Conservation (phyloP, 148 eudicot species). For the Cornus florida region DNA sequence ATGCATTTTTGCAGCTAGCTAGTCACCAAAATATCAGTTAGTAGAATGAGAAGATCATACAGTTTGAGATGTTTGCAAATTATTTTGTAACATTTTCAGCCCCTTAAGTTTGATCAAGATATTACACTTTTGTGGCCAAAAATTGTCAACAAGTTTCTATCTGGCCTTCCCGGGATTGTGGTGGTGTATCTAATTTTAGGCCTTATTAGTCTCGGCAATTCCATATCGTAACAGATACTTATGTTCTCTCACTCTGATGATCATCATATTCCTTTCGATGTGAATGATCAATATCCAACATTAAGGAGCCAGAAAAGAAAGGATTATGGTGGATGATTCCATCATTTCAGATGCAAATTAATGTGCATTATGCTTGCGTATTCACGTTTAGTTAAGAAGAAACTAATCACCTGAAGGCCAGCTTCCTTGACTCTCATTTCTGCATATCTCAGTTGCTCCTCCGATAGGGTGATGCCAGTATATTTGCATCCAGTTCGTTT, state of each 20-base stretch:
- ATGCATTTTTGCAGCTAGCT: too few relatives aligned
- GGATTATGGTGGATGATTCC: conserved; percentile 10
- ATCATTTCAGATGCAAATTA: not conserved
- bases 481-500: conserved; percentile 88
- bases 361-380: not conserved
- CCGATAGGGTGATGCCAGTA: conserved; percentile 90
- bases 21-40: not conserved
- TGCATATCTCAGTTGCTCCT: conserved; percentile 78
- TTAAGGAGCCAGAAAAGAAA: not conserved
- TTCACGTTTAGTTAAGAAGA: not conserved
- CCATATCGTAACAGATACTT: not conserved
- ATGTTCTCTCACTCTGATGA: too few relatives aligned
- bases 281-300: not conserved
- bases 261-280: not conserved
- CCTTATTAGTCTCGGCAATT: not conserved
- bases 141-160: too few relatives aligned
- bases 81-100: not conserved
- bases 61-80: not conserved
- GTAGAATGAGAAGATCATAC: not conserved
- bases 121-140: too few relatives aligned
- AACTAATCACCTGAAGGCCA: conserved; percentile 67
- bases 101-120: too few relatives aligned
- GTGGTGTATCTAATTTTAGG: not conserved
- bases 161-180: not conserved
- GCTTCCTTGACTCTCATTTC: conserved; percentile 77